Base-by-base conservation (phyloP, 768 basidiomycete genomes). In the Tulasnella sp. region DNA sequence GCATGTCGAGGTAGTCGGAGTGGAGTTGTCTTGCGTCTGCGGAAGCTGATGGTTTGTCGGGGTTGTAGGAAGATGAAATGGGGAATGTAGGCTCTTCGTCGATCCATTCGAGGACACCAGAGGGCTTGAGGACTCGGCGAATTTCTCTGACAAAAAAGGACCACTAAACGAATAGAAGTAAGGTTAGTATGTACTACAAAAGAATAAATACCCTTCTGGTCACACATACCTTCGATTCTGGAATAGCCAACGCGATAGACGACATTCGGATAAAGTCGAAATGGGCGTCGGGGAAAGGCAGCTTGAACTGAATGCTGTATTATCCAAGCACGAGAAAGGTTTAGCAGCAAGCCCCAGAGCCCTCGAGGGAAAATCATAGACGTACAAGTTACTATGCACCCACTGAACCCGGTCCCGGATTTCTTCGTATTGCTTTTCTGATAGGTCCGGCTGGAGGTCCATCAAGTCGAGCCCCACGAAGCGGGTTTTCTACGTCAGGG, bases 231-330 rank as follows among this genome's bases (percentile, higher is more conserved):
- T 75, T 54, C 6, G 86, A 83, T 64, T 85, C 81, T 0, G 91
- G 91, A 69, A 94, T 85, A 79, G 87, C 88, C 17, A 91, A 84
- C 14, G 85, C 83, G 12, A 92, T 83, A 77, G 92, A 89, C 15
- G 91, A 89, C 86, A 94, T 89, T 42, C 92, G 86, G 58, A 94
- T 89, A 72, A 89, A 84, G 79, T 94, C 91, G 78, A 94, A 93
- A 2, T 85, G 85, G 69, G 87, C 84, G 79, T 87, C 86, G 0
- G 85, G 84, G 77, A 92, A 93, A 0, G 92, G 91, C 36, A 93
- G 83, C 37, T 82, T 80, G 78, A 87, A 84, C 78, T 86, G 86
- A 40, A 90, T 81, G 80, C 90, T 91, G 40, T 67, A 72, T 15
- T n/a, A n/a, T n/a, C n/a, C n/a, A n/a, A n/a, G n/a, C n/a, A n/a